Conservation (phyloP, 306 rosid genomes). For the Lathyrus oleraceus region DNA sequence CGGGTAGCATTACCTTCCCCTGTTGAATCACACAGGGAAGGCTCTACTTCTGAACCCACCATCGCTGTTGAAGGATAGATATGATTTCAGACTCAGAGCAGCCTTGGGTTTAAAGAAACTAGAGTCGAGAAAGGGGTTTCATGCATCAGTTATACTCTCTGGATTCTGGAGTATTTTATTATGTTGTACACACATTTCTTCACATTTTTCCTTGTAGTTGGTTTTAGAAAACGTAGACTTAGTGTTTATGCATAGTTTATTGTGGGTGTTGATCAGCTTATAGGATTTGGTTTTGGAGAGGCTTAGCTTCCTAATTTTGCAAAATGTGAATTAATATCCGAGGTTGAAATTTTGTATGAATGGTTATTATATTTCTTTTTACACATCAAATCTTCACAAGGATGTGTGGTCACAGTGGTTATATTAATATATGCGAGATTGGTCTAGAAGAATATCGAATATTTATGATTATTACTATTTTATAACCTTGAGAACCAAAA, state of each 20-base stretch:
- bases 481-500: background rate
- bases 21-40: constrained; percentile 45
- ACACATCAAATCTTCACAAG: constrained; percentile 7
- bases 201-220: background rate
- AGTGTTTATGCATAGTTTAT: constrained; percentile 36
- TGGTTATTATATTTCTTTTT: constrained; percentile 34
- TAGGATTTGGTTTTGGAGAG: constrained; percentile 10
- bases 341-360: constrained; percentile 51
- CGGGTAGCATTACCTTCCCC: constrained; percentile 64
- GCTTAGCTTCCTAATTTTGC: constrained; percentile 40
- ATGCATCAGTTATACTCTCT: constrained; percentile 34
- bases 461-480: background rate
- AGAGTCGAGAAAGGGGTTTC: constrained; percentile 35
- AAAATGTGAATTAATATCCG: constrained; percentile 44
- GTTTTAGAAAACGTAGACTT: constrained; percentile 38
- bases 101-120: constrained; percentile 36
- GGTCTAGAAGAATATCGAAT: background rate
- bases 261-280: constrained; percentile 39
- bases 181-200: constrained; percentile 53
- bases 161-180: constrained; percentile 35
- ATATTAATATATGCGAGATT: background rate
- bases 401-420: constrained; percentile 10
- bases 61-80: constrained; percentile 44
- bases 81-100: constrained; percentile 33
- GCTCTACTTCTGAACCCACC: constrained; percentile 57